A percentile compares a stretch with the other conserved stretches of the same genome.
phyloP scores from a whole-genome alignment of 2,329 filamentous ascomycete genomes.

The Fusarium siculi region DNA sequence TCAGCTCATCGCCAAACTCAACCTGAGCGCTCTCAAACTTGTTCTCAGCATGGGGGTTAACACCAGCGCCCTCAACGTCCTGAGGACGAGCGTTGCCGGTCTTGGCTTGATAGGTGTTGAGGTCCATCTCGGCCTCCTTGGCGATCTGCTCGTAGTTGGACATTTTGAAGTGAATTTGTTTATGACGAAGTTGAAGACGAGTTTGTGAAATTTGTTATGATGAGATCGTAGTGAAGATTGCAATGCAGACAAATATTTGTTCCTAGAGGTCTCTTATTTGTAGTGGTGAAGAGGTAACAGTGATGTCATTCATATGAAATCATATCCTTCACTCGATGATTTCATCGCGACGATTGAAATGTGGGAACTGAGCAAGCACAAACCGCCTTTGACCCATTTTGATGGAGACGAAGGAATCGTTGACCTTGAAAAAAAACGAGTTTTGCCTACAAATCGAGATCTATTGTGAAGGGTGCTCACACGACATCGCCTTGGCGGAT shows the following conservation, averaged over 20 bases:
- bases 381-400: background rate
- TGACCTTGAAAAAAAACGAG: conserved; percentile 6
- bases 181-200: background rate
- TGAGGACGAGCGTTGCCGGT: conserved; percentile 55
- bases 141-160: conserved; percentile 56
- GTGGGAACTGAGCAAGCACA: conserved; percentile 25
- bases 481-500: conserved; percentile 10
- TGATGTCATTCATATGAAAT: conserved; percentile 44
- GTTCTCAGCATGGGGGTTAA: conserved; percentile 55
- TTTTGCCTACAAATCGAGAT: conserved; percentile 20
- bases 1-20: conserved; percentile 56
- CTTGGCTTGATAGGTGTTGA: conserved; percentile 61
- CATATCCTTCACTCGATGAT: conserved; percentile 38
- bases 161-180: conserved; percentile 31
- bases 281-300: conserved; percentile 8
- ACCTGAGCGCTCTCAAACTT: conserved; percentile 51
- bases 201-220: background rate
- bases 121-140: conserved; percentile 57
- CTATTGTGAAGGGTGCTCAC: background rate
- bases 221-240: background rate
- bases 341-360: conserved; percentile 37
- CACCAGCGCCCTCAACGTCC: conserved; percentile 54
- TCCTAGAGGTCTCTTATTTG: conserved; percentile 14
- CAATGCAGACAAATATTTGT: background rate
- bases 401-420: background rate